Base-by-base conservation (phyloP, 371 early-diverging fungal species). In the Saksenaea vasiformis region DNA sequence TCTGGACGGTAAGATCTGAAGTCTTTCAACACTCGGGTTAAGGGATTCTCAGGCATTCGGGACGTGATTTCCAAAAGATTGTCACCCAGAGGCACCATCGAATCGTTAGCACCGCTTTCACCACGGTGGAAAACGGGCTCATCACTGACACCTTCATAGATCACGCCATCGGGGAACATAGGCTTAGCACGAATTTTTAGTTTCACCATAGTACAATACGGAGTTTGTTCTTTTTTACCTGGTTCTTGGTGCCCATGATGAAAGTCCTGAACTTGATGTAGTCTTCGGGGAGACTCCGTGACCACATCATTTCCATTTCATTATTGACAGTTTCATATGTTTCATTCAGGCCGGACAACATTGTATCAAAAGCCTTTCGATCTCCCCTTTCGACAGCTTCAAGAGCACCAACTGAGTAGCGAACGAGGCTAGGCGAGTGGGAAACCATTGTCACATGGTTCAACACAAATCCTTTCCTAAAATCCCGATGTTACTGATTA, bases 401-500 rank as follows among this genome's bases (percentile, higher is more conserved):
- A 47, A 94, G 74, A 1, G 87, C 86, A 27, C 72, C 81, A 54
- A 84, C 64, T 1, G 92, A 76, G 58, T 82, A 73, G 28, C 73
- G 74, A 58, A 95, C 89, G 22, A 91, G 82, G 22, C 80, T 68
- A 7, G 88, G 91, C 2, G 93, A 87, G 63, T 92, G 82, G 7
- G 86, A 76, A 0, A 93, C 95, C 87, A 95, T 94, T 43, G 93
- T 90, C 15, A 95, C 93, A 62, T 95, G 95, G 28, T 89, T 88
- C 44, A 90, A 75, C n/a, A 92, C 85, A 69, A 91, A 91, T 10
- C 90, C 92, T 54, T 85, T 77, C 70, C 93, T 94, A 58, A 76
- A 71, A n/a, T 61, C 56, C 62, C 76, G 77, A 11, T 84, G 14
- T 84, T 76, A 69, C 90, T 90, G 53, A 67, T 57, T 19, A 90